Conservation (phyloP, 768 basidiomycete genomes). For the Suillus plorans region DNA sequence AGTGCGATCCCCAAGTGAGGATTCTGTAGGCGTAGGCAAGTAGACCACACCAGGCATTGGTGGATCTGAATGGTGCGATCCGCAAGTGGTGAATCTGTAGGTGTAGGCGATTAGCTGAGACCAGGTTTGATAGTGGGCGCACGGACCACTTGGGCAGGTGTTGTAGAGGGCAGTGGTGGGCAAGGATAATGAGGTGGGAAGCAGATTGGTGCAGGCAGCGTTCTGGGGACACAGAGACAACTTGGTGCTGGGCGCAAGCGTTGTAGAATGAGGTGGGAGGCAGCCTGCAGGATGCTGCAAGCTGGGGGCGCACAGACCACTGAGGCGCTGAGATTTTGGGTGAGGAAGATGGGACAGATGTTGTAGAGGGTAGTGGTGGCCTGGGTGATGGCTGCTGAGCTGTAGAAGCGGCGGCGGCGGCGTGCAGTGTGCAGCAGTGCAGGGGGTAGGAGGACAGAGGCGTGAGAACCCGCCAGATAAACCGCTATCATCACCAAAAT, state of each 20-base stretch:
- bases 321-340: not conserved
- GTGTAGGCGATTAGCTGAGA: slow-evolving; percentile 59
- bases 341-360: not conserved
- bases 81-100: slow-evolving; percentile 54
- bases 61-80: slow-evolving; percentile 40
- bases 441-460: not conserved
- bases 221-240: not conserved
- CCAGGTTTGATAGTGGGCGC: slow-evolving; percentile 31
- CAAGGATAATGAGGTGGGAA: not conserved
- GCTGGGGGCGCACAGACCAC: not conserved
- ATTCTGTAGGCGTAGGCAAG: too few species aligned
- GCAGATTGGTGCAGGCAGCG: not conserved
- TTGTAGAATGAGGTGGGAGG: not conserved
- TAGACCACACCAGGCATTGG: too few species aligned
- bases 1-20: slow-evolving; percentile 54
- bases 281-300: not conserved
- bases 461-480: not conserved
- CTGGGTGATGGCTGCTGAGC: not conserved
- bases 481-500: too few species aligned
- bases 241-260: not conserved
- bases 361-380: not conserved
- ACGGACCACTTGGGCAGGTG: not conserved
- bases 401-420: not conserved
- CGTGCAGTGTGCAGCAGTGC: not conserved
- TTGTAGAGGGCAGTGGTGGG: not conserved